Evolutionary conservation across 192 early-diverging fungal genomes (phyloP), one percentile per base, ranked within the genome.

Genomic region (Rhizophagus clarus): DNA sequence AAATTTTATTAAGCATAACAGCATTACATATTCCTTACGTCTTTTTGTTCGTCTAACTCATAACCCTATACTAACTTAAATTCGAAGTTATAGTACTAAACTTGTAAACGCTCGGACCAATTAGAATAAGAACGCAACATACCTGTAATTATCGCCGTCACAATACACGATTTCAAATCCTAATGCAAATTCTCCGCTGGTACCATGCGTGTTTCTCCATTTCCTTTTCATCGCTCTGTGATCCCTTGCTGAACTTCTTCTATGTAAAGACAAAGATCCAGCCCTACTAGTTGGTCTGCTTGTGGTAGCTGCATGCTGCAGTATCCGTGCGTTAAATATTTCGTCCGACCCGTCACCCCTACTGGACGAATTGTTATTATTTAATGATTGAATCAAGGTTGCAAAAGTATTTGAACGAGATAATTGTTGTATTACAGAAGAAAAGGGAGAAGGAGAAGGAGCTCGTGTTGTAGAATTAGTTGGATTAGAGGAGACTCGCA

Each of bases 311-410:
- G 73, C 22, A 45, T 74, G 73, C 49, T 45, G 73, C 56, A 74
- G 47, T 24, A 45, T 60, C 56, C 73, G 40, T 20, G 45, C 24
- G 26, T 74, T 74, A 14, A 74, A 74, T 56, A 74, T 26, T 29
- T 74, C 56, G 56, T 74, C 73, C 24, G 61, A 29, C 15, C 56
- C 31, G 24, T 74, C 73, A 32, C 47, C 32, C 17, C 73, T 34
- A 74, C 49, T 74, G 12, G 73, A 56, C 40, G 73, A 61, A 60
- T 42, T 74, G 40, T 61, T 74, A 61, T 28, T 74, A 61, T 28
- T 74, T 60, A 74, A 28, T 60, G 73, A 74, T 56, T 74, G 73
- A 61, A 74, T 49, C 22, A 74, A 74, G 31, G 73, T 74, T 74
- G 29, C 32, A n/a, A 74, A 74, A n/a, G 49, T 61, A 56, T 28